phyloP scores from a whole-genome alignment of 345 rosid species.

The Acer saccharum region DNA sequence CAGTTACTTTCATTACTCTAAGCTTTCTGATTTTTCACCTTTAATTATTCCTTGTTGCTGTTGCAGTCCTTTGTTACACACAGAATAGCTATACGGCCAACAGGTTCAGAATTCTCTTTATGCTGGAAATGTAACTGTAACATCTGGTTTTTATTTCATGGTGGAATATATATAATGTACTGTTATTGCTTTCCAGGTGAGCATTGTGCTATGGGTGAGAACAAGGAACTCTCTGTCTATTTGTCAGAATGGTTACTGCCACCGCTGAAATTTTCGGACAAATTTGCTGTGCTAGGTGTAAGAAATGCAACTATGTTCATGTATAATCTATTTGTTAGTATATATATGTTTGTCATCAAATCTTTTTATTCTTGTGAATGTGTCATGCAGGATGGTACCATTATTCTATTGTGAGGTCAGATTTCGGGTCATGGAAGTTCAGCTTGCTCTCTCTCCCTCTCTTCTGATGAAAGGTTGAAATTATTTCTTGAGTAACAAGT shows the following conservation, averaged over 20 bases:
- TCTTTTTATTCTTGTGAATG: not conserved
- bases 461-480: not conserved
- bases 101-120: conserved; percentile 38
- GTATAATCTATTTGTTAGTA: no score
- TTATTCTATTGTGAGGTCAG: conserved; percentile 13
- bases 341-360: no score
- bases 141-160: not conserved
- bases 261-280: conserved; percentile 45
- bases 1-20: not conserved
- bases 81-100: conserved; percentile 44
- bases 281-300: conserved; percentile 57
- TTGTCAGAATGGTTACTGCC: conserved; percentile 66
- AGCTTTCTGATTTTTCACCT: not conserved
- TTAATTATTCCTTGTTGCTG: conserved; percentile 16
- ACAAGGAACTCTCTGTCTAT: conserved; percentile 26
- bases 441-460: not conserved
- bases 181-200: conserved; percentile 35
- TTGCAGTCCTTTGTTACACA: conserved; percentile 80
- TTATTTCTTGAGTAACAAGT: not conserved
- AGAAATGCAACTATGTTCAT: conserved; percentile 20
- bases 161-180: not conserved
- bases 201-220: conserved; percentile 27
- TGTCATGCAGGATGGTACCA: conserved; percentile 26
- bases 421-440: not conserved
- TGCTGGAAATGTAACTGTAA: not conserved